Evolutionary conservation across 2,329 filamentous ascomycete genomes (phyloP).

Genomic region (Claviceps purpurea): DNA sequence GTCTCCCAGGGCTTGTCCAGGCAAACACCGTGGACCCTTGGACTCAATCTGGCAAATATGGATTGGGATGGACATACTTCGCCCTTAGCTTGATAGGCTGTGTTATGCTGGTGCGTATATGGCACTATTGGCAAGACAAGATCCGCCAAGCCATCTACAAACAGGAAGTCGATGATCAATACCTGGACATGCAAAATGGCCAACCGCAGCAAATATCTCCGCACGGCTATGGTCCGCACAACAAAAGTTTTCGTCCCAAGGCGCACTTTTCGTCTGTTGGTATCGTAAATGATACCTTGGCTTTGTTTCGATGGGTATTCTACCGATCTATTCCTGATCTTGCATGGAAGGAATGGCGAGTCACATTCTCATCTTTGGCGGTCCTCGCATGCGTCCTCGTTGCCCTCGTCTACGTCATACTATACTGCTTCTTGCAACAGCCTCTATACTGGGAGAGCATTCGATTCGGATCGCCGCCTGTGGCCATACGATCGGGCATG

Average conservation of each 20-base stretch:
- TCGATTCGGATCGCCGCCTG: conserved; percentile 69
- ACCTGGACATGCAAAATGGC: conserved; percentile 36
- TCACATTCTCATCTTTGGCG: conserved; percentile 71
- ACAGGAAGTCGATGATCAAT: conserved; percentile 59
- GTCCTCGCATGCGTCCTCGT: conserved; percentile 55
- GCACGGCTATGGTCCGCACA: conserved; percentile 42
- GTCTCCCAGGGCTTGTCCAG: conserved; percentile 47
- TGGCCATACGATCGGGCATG: conserved; percentile 84
- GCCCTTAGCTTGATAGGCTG: conserved; percentile 55
- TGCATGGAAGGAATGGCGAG: conserved; percentile 49
- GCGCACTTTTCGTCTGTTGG: conserved; percentile 65
- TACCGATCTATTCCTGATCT: conserved; percentile 75
- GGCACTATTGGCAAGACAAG: conserved; percentile 88
- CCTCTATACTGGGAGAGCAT: conserved; percentile 87
- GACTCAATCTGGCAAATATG: conserved; percentile 73
- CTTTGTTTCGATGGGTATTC: conserved; percentile 77
- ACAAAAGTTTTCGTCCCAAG: conserved; percentile 45
- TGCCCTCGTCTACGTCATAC: conserved; percentile 56
- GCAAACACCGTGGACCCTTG: conserved; percentile 63
- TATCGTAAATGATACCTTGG: conserved; percentile 63
- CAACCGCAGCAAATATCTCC: conserved; percentile 62
- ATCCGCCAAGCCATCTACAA: conserved; percentile 82
- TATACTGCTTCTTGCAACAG: conserved; percentile 78
- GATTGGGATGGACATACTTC: conserved; percentile 78
- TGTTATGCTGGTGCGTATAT: conserved; percentile 59